Evolutionary conservation across 768 basidiomycete genomes (phyloP).

Genomic region (Tylopilus rubrobrunneus): DNA sequence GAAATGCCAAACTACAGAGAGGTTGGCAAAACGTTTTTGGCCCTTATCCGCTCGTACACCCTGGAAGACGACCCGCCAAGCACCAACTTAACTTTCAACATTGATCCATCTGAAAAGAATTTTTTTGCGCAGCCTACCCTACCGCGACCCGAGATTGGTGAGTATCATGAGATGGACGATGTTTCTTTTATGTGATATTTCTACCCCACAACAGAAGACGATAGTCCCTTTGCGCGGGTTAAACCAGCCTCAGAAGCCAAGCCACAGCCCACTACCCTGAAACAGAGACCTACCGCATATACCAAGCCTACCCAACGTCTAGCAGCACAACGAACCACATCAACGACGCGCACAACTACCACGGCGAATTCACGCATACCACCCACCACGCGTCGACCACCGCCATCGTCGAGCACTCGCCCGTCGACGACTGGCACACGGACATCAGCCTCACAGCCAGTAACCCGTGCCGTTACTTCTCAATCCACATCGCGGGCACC

Average conservation of each 20-base stretch:
- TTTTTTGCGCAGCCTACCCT: slow-evolving; percentile 21
- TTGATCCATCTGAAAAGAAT: slow-evolving; percentile 14
- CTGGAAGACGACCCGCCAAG: slow-evolving; percentile 31
- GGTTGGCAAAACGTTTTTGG: slow-evolving; percentile 36
- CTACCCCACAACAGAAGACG: slow-evolving; percentile 20
- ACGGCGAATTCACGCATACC: slow-evolving; percentile 6
- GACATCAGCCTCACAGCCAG: slow-evolving; percentile 17
- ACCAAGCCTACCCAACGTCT: slow-evolving; percentile 6
- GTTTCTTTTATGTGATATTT: background rate
- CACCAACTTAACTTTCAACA: slow-evolving; percentile 18
- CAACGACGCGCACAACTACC: background rate
- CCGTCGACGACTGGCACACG: slow-evolving; percentile 3
- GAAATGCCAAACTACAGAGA: slow-evolving; percentile 48
- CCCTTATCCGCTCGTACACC: slow-evolving; percentile 33
- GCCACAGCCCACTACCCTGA: slow-evolving; percentile 2
- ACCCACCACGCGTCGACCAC: slow-evolving; percentile 9
- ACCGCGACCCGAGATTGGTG: slow-evolving; percentile 24
- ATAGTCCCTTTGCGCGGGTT: slow-evolving; percentile 24
- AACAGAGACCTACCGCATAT: background rate
- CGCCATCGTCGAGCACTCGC: slow-evolving; percentile 6
- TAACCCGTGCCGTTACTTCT: slow-evolving; percentile 22
- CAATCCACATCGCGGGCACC: slow-evolving; percentile 19
- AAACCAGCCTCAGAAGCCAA: slow-evolving; percentile 10
- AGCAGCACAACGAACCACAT: slow-evolving; percentile 3
- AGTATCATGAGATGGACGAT: background rate